Base-by-base conservation (phyloP, 352 stramenopile genomes). In the Elongisporangium anandrum region DNA sequence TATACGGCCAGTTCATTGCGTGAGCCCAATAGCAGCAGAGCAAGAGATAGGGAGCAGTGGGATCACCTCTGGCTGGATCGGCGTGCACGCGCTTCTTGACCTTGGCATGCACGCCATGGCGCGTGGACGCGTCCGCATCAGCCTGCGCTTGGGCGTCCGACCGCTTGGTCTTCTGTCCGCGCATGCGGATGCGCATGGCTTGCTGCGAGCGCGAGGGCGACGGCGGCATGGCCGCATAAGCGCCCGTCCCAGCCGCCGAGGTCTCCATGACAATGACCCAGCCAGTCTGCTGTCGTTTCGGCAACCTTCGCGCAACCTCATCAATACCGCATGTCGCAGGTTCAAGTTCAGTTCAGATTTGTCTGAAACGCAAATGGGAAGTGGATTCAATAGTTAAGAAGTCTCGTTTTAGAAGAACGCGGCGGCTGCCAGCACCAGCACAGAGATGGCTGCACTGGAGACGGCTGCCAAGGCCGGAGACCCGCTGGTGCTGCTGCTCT, bases 21-120 rank as follows among this genome's bases (percentile, higher is more conserved):
- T 52, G 19, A 38, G 58, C 56, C 50, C 15, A 0, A 38, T 24
- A 26, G 8, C 9, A 57, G 20, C 41, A 54, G 4, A 17, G 54
- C 19, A 19, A 16, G 3, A 6, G 29, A 47, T n/a, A 24, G 4
- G n/a, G 1, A 17, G 16, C 16, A 8, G 20, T 23, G 38, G 0
- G 29, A 53, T 12, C 52, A 66, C 72, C 70, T 72, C 68, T 21
- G 24, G 75, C 55, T 50, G 59, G 55, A 55, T 69, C 68, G 2
- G 69, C 23, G 34, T 76, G 73, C 24, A 69, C 57, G 39, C 56
- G 64, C 56, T 79, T 81, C 63, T 77, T 79, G 48, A 79, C 59
- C 17, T 63, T 70, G 61, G 61, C 52, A n/a, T 75, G 50, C 13
- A 66, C 48, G 2, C 49, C 50, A 26, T 38, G 17, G 23, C 57